phyloP scores from a whole-genome alignment of 805 yeast species.

The Cyberlindnera veronae region DNA sequence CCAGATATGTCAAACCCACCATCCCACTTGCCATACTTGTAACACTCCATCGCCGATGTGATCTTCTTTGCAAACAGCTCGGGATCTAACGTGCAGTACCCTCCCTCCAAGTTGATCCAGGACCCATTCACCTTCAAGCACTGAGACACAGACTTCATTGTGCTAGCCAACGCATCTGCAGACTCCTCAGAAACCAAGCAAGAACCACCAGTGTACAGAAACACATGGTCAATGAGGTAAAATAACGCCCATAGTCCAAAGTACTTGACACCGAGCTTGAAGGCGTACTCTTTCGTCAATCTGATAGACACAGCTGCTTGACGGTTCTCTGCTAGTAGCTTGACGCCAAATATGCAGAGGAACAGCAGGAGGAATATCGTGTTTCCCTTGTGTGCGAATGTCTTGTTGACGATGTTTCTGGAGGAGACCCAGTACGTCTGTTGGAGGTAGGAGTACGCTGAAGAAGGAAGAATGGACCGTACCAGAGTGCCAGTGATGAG shows the following conservation, averaged over 20 bases:
- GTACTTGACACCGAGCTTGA: constrained; percentile 7
- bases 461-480: not conserved
- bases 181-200: constrained; percentile 7
- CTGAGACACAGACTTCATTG: not conserved
- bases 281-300: not conserved
- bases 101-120: constrained; percentile 18
- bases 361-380: constrained; percentile 6
- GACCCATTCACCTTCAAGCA: constrained; percentile 21
- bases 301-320: not conserved
- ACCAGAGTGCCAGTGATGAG: constrained; percentile 5
- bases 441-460: not conserved
- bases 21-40: constrained; percentile 38
- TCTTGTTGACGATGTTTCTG: constrained; percentile 8
- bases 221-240: constrained; percentile 14
- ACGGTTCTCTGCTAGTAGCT: not conserved
- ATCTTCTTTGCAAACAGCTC: constrained; percentile 14
- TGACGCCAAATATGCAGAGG: not conserved
- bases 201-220: constrained; percentile 15
- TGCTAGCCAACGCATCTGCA: not conserved
- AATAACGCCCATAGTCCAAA: constrained; percentile 8
- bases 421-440: constrained; percentile 16
- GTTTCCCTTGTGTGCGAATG: constrained; percentile 16
- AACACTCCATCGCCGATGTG: constrained; percentile 32
- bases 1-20: constrained; percentile 54
- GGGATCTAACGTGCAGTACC: constrained; percentile 17